Evolutionary conservation across 257 asterid species (phyloP), one percentile per base, ranked within the genome.

Genomic region (Solanum gandarillasii): DNA sequence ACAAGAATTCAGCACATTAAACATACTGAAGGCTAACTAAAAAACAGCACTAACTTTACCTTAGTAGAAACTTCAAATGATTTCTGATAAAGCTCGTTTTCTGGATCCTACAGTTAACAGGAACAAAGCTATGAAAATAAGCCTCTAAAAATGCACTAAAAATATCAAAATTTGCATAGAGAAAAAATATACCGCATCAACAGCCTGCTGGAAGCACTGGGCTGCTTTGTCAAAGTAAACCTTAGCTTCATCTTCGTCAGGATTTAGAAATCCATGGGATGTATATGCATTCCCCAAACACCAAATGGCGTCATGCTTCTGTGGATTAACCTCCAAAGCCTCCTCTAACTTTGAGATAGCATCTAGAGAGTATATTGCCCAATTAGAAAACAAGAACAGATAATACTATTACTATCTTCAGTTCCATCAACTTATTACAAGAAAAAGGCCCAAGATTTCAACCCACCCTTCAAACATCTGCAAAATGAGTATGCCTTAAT

Each of bases 271-370:
- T 41, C 94, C 98, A 88, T 88, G 89, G 41, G 99, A 91, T 43
- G 98, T 95, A 78, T 95, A 90, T 65, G 98, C 99, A 90, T 96
- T 96, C 21, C 99, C 99, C 70, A 94, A 93, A 90, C 95, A 92
- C 99, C 99, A 96, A 67, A 95, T 91, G 1, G 98, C 91, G 43
- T 96, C 98, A 36, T 93, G 95, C 92, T 93, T 95, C 72, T 83
- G 88, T 2, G 99, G 96, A 87, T 95, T 91, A 84, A 97, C 85
- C 52, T 52, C 91, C 90, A 96, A 88, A 55, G 98, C 98, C 93
- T 94, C 98, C 93, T 96, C 97, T 89, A 96, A 92, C 91, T 94
- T 94, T 14, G 94, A 94, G 73, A 95, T 93, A 48, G 96, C 96
- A 83, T 95, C 98, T 96, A 75, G 87, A 90, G 7, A 88, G 72